Base-by-base conservation (phyloP, 306 rosid species). In the Lablab purpureus region DNA sequence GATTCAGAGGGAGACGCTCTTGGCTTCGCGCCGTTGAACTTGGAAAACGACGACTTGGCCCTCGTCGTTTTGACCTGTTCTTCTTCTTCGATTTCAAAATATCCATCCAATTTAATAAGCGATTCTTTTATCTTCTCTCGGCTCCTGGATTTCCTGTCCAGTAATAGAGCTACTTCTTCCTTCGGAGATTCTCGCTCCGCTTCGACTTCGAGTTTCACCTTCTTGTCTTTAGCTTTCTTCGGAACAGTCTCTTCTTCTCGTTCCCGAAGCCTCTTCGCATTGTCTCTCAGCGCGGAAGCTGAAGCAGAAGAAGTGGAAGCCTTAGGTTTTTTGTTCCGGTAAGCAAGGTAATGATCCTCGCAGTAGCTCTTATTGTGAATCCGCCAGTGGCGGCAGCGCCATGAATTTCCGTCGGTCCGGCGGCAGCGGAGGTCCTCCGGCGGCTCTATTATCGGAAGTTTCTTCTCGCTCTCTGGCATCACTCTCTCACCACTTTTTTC, bases 341-440 rank as follows among this genome's bases (percentile, higher is more conserved):
- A 1, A 2, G 28, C 28, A 25, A 76, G 59, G 75, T n/a, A 78
- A 18, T 78, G 82, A 0, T 5, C 9, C 76, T 78, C 82, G 34
- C 82, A 78, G 17, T 25, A 68, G 23, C 6, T 4, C 17, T 55
- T 13, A 11, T 27, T 25, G 1, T 78, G 82, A 43, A 78, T 78
- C 40, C 76, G 45, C 76, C 76, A 78, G 43, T 78, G 82, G 2
- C 0, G 0, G 59, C 76, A 78, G 45, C 36, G 82, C 82, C 82
- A 77, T 2, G 43, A 7, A 19, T 6, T 23, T 55, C 81, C 81
- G 74, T 52, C 81, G 43, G 0, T 51, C 6, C 74, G 52, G 1
- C 22, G 40, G 56, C 81, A 77, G 0, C 74, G 81, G 66, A 66
- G 67, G 12, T 50, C 14, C 7, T 66, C 45, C 74, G 74, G 74